A percentile compares a stretch with the other conserved stretches of the same genome.
phyloP scores from a whole-genome alignment of 495 filamentous ascomycete species.

The Rostrohypoxylon terebratum region DNA sequence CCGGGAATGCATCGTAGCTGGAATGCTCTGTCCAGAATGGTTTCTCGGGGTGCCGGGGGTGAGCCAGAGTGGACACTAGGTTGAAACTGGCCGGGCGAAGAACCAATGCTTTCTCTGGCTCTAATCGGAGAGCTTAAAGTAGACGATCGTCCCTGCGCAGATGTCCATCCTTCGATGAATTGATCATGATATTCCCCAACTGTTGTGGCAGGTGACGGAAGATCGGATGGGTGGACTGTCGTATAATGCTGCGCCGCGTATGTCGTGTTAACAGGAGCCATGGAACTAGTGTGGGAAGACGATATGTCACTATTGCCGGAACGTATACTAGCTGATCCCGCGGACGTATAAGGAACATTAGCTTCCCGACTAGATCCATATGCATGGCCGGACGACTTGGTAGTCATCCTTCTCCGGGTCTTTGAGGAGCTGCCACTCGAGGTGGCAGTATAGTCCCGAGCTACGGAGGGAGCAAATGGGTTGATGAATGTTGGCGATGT shows the following conservation, averaged over 20 bases:
- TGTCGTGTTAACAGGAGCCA: conserved; percentile 53
- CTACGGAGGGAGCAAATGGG: conserved; percentile 53
- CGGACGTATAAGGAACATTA: conserved; percentile 53
- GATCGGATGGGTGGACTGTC: conserved; percentile 58
- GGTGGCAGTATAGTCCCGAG: conserved; percentile 49
- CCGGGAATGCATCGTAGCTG: conserved; percentile 67
- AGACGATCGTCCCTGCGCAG: conserved; percentile 66
- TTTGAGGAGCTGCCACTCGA: conserved; percentile 50
- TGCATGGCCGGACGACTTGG: conserved; percentile 52
- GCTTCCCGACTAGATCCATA: conserved; percentile 55
- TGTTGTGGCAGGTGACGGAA: conserved; percentile 64
- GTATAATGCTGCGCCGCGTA: conserved; percentile 57
- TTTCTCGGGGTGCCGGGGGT: conserved; percentile 63
- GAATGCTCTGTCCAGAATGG: conserved; percentile 70
- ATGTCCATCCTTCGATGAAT: conserved; percentile 69
- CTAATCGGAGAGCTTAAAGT: conserved; percentile 61
- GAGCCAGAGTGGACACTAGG: conserved; percentile 53
- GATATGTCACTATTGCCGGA: conserved; percentile 67
- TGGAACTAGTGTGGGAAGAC: conserved; percentile 61
- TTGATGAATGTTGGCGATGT: conserved; percentile 60
- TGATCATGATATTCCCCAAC: conserved; percentile 65
- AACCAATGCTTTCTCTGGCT: conserved; percentile 58
- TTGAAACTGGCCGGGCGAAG: conserved; percentile 48
- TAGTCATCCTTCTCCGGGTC: conserved; percentile 39
- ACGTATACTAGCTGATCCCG: conserved; percentile 64